These are phyloP conservation scores for Zygosaccharomyces pseudorouxii DNA, from an alignment of 805 yeast genomes.

Conservation along the genomic window DNA sequence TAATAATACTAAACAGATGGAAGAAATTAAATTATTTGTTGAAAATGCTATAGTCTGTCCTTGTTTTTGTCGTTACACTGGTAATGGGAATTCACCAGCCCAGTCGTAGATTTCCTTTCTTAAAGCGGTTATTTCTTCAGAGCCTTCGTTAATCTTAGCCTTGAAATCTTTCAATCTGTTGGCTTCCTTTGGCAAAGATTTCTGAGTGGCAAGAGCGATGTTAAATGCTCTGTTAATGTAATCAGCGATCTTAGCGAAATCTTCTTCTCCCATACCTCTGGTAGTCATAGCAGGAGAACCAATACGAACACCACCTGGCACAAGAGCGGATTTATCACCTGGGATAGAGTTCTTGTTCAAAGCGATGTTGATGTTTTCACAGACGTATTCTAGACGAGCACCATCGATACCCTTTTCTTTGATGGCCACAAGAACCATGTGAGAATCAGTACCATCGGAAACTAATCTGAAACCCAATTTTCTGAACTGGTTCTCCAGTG, in stretches of 20 bases:
- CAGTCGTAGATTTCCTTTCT: constrained; percentile 80
- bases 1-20: constrained; percentile 14
- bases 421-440: constrained; percentile 86
- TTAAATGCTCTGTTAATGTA: constrained; percentile 77
- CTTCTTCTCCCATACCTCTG: constrained; percentile 88
- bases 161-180: constrained; percentile 96
- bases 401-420: constrained; percentile 91
- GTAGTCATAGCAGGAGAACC: constrained; percentile 99
- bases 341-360: constrained; percentile 97
- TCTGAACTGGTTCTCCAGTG: constrained; percentile 71
- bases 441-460: constrained; percentile 95
- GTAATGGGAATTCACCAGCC: constrained; percentile 84
- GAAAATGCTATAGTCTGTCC: constrained; percentile 14
- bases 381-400: constrained; percentile 92
- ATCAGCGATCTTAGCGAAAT: constrained; percentile 72
- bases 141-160: constrained; percentile 66
- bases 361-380: constrained; percentile 92
- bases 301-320: constrained; percentile 95
- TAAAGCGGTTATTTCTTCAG: constrained; percentile 59
- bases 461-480: constrained; percentile 74
- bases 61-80: constrained; percentile 39
- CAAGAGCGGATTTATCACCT: constrained; percentile 93
- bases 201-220: constrained; percentile 72
- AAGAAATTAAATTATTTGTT: constrained; percentile 13
- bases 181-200: constrained; percentile 80